Base-by-base conservation (phyloP, 163 green algal genomes). In the Smithsoniella earleae region DNA sequence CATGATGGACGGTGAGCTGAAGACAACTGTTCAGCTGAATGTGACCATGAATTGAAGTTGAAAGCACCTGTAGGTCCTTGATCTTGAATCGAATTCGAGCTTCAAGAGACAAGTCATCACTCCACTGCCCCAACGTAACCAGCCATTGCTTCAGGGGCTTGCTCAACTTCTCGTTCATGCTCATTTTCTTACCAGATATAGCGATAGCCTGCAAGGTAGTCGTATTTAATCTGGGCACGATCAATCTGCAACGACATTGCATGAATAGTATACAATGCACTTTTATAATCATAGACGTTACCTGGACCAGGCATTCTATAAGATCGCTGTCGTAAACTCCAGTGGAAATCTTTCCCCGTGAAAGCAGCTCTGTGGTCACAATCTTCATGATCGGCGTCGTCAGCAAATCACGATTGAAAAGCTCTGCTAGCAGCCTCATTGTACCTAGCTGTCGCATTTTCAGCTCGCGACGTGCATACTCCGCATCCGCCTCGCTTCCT, bases 301-400 rank as follows among this genome's bases (percentile, higher is more conserved):
- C 58, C 58, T 69, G 58, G 18, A 69, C 58, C 30, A 69, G n/a
- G 58, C 58, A 69, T 33, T 69, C 58, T 30, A 69, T 69, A 31
- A 69, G 58, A 3, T 30, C 27, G 30, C 22, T n/a, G 25, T 69
- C 58, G 58, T 69, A 69, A 18, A 34, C 58, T 1, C 58, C 58
- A 4, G 16, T 33, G 20, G 58, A 33, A 27, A 27, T 27, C 16
- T 33, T 30, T 30, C 58, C 28, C 1, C 58, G 58, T 4, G 31
- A 30, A n/a, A 69, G 58, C n/a, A 69, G 31, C 27, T 69, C 58
- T 33, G 34, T 34, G 16, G 34, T 69, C 16, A 69, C 58, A 31
- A 69, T 69, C 27, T 36, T 30, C 58, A 69, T 69, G 58, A 69
- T 36, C 30, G 27, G 22, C 30, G 31, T 30, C 25, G 58, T 69